Conservation (phyloP, 73 alveolate species). For the Durusdinium trenchii region DNA sequence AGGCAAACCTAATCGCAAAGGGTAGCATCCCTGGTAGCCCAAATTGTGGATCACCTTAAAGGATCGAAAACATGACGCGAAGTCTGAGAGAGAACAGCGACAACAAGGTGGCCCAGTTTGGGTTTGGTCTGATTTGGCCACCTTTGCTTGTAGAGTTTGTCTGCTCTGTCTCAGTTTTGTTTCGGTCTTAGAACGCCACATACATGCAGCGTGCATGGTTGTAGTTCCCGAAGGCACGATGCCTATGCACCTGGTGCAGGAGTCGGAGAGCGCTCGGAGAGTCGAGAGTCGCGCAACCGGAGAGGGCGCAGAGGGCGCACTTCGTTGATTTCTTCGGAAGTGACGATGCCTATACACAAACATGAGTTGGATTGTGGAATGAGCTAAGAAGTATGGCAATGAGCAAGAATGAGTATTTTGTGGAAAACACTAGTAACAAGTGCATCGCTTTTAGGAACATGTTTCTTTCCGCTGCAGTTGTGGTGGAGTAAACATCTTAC, state of each 20-base stretch:
- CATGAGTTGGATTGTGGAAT: too few relatives aligned
- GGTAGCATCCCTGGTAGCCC: constrained; percentile 92
- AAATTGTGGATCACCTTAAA: constrained; percentile 76
- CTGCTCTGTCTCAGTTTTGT: neutral
- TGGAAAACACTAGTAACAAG: too few relatives aligned
- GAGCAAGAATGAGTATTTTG: too few relatives aligned
- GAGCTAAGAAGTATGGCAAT: too few relatives aligned
- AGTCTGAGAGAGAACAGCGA: neutral
- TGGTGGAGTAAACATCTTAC: too few relatives aligned
- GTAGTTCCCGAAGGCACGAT: constrained; percentile 82
- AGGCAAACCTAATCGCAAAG: constrained; percentile 81
- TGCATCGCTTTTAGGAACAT: too few relatives aligned
- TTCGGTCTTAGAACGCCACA: neutral
- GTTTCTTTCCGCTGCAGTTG: too few relatives aligned
- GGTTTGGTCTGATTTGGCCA: too few relatives aligned
- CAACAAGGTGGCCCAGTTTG: neutral
- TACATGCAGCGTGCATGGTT: constrained; percentile 86
- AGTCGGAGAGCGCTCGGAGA: neutral
- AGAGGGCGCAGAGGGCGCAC: neutral
- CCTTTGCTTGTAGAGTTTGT: too few relatives aligned
- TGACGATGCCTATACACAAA: too few relatives aligned
- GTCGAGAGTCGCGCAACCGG: neutral
- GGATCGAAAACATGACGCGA: neutral
- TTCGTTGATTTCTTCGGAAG: too few relatives aligned
- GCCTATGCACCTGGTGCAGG: constrained; percentile 78